Base-by-base conservation (phyloP, 345 rosid genomes). In the Populus deltoides region DNA sequence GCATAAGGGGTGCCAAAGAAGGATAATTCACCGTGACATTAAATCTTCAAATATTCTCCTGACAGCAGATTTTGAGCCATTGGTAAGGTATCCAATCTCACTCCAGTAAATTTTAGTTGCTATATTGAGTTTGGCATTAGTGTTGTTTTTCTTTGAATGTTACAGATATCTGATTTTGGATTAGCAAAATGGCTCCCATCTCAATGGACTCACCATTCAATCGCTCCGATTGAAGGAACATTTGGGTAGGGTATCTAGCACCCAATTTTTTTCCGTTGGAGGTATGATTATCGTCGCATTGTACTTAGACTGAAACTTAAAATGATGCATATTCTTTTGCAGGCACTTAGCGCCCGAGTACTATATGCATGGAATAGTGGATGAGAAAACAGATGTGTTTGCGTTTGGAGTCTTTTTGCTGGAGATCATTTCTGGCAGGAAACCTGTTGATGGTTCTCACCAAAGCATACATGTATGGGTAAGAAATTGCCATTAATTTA, bases 101-200 rank as follows among this genome's bases (percentile, higher is more conserved):
- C 15, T 43, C 47, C 13, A 24, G 25, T 36, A 47, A 49, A 45
- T 71, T 35, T 47, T 4, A 15, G 11, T 17, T 18, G 5, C 22
- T 45, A 8, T 25, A 39, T 29, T 10, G 31, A 27, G 73, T 31
- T 65, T 39, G 63, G 39, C 5, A 38, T 17, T 29, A 5, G 20
- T 49, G 15, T 20, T 74, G 7, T 39, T 18, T 51, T 31, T 41
- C 45, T 71, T 3, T 38, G 35, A 8, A 47, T 59, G 51, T 75
- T 36, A 31, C 22, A 93, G 98, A 96, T 96, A 73, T 93, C 99
- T 68, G 97, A 96, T 88, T 96, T 96, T 81, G 98, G 99, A 13
- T 86, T 93, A 65, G 99, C 99, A 76, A 96, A 96, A 82, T 96
- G 98, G 99, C 90, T 96, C 78, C 98, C 99, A 72, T 91, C 99